Conservation (phyloP, 2,329 filamentous ascomycete genomes). For the Diaporthe helianthi region DNA sequence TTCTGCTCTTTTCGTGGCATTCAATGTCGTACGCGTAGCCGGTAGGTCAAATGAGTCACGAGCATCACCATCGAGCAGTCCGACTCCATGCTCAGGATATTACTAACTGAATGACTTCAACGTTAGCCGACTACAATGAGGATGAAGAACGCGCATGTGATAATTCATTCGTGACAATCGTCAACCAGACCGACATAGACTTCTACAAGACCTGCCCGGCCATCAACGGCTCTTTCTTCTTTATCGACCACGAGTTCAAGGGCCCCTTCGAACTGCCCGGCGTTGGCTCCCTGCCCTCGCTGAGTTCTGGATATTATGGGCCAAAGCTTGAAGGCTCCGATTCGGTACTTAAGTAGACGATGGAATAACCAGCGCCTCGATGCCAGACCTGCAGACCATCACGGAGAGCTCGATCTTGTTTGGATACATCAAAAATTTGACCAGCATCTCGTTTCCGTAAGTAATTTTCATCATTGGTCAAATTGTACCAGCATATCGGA, state of each 20-base stretch:
- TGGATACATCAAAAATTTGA: slow-evolving; percentile 2
- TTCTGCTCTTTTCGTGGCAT: neutral
- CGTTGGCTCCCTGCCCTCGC: neutral
- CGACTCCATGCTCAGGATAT: neutral
- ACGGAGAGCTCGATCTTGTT: neutral
- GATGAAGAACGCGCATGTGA: neutral
- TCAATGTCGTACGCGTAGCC: neutral
- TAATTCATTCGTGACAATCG: slow-evolving; percentile 13
- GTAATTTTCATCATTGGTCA: neutral
- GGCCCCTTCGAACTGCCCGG: slow-evolving; percentile 5
- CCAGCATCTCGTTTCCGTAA: slow-evolving; percentile 14
- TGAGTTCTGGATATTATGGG: neutral
- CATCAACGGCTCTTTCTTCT: neutral
- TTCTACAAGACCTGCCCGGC: slow-evolving; percentile 18
- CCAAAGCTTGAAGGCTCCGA: neutral
- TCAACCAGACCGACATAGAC: slow-evolving; percentile 7
- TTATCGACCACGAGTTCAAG: slow-evolving; percentile 3
- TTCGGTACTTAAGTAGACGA: slow-evolving; percentile 3
- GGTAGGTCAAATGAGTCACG: neutral
- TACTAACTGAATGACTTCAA: neutral
- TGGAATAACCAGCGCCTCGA: slow-evolving; percentile 4
- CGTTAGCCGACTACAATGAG: neutral
- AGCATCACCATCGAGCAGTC: neutral
- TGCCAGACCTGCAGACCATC: slow-evolving; percentile 3
- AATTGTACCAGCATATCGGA: too few relatives aligned